phyloP scores from a whole-genome alignment of 192 early-diverging fungal species.

The Coemansia sp. region DNA sequence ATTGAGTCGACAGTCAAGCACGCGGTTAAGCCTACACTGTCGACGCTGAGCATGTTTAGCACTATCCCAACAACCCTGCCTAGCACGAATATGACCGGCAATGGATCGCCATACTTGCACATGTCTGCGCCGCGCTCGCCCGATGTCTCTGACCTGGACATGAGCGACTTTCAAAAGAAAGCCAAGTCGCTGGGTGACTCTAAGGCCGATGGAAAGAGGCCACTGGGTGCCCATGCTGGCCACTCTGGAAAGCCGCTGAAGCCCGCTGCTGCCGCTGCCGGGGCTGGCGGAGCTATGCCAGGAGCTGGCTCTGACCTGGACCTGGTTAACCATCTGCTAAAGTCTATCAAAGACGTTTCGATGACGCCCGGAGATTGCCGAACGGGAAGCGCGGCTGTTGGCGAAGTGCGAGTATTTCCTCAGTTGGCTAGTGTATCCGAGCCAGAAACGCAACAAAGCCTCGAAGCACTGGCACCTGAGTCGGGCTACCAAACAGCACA shows the following conservation, averaged over 20 bases:
- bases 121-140: conserved; percentile 55
- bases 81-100: conserved; percentile 39
- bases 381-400: neutral
- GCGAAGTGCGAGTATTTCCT: conserved; percentile 2
- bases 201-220: neutral
- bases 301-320: conserved; percentile 14
- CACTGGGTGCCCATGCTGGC: neutral
- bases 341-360: conserved; percentile 41
- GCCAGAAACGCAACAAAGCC: neutral
- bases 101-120: conserved; percentile 48
- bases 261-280: neutral
- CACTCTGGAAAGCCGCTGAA: neutral
- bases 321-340: conserved; percentile 34
- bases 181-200: neutral
- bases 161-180: conserved; percentile 11
- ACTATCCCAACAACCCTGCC: conserved; percentile 41
- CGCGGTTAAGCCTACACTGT: conserved; percentile 34
- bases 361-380: conserved; percentile 1
- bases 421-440: neutral
- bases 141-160: conserved; percentile 41
- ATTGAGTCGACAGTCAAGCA: conserved; percentile 41
- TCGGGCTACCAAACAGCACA: neutral
- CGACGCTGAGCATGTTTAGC: conserved; percentile 39
- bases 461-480: neutral
- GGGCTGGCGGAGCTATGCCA: neutral